Evolutionary conservation across 768 basidiomycete species (phyloP).

Genomic region (Mycena latifolia): DNA sequence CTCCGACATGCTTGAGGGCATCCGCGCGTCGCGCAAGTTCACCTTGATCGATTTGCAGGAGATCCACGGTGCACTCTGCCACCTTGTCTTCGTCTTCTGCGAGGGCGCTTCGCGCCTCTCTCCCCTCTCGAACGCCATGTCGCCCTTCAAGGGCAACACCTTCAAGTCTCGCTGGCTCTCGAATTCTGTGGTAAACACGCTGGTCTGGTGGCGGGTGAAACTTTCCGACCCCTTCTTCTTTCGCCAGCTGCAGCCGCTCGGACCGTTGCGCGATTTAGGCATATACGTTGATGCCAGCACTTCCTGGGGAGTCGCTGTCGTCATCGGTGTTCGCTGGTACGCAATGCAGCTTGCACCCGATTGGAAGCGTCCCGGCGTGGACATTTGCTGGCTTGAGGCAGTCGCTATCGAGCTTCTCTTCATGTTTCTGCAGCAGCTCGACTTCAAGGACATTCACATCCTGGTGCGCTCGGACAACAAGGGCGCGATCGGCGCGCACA

Average conservation of each 20-base stretch:
- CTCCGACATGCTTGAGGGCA: not conserved
- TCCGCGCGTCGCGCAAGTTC: not conserved
- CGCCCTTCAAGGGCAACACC: not conserved
- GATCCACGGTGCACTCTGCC: conserved; percentile 5
- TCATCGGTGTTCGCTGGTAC: conserved; percentile 2
- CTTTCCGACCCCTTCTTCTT: not conserved
- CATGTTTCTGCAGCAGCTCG: conserved; percentile 4
- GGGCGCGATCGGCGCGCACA: conserved; percentile 13
- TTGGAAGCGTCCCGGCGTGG: not conserved
- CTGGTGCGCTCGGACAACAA: conserved; percentile 16
- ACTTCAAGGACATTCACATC: not conserved
- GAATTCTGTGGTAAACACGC: not conserved
- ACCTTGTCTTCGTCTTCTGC: not conserved
- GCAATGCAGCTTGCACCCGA: not conserved
- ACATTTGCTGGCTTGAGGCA: conserved; percentile 19
- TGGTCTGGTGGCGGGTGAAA: not conserved
- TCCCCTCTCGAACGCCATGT: conserved; percentile 11
- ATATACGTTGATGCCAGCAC: too few species aligned
- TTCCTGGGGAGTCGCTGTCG: conserved; percentile 3
- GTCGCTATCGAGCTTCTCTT: conserved; percentile 5
- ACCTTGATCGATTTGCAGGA: conserved; percentile 4
- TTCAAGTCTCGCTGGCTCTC: not conserved
- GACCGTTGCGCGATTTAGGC: not conserved
- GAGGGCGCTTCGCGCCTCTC: not conserved
- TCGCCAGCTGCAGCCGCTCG: not conserved